phyloP scores from a whole-genome alignment of 306 rosid genomes.

The Cicer yamashitae region DNA sequence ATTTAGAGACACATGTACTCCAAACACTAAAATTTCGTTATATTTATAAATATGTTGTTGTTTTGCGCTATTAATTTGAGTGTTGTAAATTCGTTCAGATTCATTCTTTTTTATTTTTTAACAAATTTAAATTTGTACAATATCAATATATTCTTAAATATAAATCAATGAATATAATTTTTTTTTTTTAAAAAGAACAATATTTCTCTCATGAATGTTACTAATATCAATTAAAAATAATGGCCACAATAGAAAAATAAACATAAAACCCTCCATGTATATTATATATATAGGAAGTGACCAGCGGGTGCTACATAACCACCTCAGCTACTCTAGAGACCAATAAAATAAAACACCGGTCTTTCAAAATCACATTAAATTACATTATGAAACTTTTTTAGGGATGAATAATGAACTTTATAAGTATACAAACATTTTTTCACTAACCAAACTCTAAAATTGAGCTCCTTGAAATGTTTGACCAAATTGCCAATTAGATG shows the following conservation, averaged over 20 bases:
- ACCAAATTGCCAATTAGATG: slow-evolving; percentile 82
- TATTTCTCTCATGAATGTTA: slow-evolving; percentile 14
- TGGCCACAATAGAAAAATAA: slow-evolving; percentile 22
- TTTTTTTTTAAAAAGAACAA: too few species aligned
- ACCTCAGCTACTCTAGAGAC: slow-evolving; percentile 58
- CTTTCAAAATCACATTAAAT: slow-evolving; percentile 40
- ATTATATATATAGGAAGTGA: slow-evolving; percentile 40
- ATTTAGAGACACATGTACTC: too few species aligned
- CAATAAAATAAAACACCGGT: slow-evolving; percentile 49
- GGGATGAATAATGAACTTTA: slow-evolving; percentile 23
- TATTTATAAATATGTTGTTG: too few species aligned
- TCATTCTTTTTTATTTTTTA: too few species aligned
- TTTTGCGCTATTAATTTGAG: too few species aligned
- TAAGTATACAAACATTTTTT: slow-evolving; percentile 38
- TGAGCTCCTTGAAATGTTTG: slow-evolving; percentile 81
- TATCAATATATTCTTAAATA: too few species aligned
- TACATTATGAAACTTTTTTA: background rate
- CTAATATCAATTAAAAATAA: slow-evolving; percentile 27
- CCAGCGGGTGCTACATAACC: slow-evolving; percentile 53
- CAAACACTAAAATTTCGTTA: too few species aligned
- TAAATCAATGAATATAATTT: too few species aligned
- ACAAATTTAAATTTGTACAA: too few species aligned
- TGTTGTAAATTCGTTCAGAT: too few species aligned
- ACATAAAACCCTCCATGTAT: slow-evolving; percentile 36
- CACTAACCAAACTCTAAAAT: slow-evolving; percentile 44